Evolutionary conservation across 768 basidiomycete genomes (phyloP), one percentile per base, ranked within the genome.

Genomic region (Boletus fagicola): DNA sequence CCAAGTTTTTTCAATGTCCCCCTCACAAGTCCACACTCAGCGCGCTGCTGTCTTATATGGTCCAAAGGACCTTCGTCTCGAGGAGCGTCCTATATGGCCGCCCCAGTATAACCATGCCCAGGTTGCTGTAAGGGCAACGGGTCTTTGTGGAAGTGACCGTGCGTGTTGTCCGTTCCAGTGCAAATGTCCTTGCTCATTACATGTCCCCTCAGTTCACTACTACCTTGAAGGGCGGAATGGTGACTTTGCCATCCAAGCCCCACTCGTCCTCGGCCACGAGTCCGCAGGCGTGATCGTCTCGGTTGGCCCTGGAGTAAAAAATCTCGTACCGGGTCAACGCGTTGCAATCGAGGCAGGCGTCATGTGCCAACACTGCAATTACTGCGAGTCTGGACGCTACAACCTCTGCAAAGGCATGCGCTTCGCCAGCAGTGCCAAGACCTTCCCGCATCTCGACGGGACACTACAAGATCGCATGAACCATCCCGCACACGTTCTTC

Each of bases 271-370:
- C 33, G 96, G 95, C 26, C 95, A 98, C 73, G 95, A 98, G 77
- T 81, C 94, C 0, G 84, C 91, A n/a, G 95, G 94, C 35, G 73
- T 91, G 66, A 77, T 98, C 66, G 87, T 88, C 54, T 87, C 92
- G n/a, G 79, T 96, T 56, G 90, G 90, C 12, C 80, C 86, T 13
- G 84, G 85, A 18, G 86, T 87, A 44, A 79, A 76, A 61, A 66
- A 80, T 66, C 75, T 94, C 57, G 71, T 75, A 15, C 81, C 87
- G 22, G 94, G 94, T 36, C 89, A 93, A 71, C 86, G 91, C 53
- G 94, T 98, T 51, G 95, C 93, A 28, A 89, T 98, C 70, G 95
- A 98, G 72, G 90, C 92, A 6, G 95, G 95, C 30, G 85, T 95
- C 70, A 86, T 87, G 79, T 98, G 95, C 76, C 83, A 83, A 55